Evolutionary conservation across 2,329 filamentous ascomycete genomes (phyloP).

Genomic region (Paecilomyces formosus): DNA sequence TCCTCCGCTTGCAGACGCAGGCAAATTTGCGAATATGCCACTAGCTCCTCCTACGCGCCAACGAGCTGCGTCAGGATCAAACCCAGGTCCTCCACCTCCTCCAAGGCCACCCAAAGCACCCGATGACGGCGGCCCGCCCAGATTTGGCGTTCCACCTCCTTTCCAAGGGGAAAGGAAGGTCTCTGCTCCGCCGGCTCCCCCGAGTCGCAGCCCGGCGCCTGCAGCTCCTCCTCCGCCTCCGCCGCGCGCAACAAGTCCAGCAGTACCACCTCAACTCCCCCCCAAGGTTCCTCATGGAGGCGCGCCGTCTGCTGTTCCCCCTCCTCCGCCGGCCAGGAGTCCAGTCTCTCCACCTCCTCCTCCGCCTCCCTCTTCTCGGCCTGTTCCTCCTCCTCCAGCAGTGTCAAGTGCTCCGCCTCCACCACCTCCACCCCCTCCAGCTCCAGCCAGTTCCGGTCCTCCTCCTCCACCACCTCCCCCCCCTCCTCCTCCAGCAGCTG

Average conservation of each 20-base stretch:
- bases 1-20: conserved; percentile 81
- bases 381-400: conserved; percentile 20
- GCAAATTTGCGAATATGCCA: conserved; percentile 63
- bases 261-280: conserved; percentile 43
- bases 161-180: conserved; percentile 61
- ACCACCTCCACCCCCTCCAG: conserved; percentile 23
- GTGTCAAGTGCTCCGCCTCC: conserved; percentile 34
- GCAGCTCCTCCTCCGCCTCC: conserved; percentile 61
- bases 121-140: conserved; percentile 57
- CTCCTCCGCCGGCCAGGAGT: conserved; percentile 48
- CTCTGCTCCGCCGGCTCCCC: conserved; percentile 63
- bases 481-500: conserved; percentile 35
- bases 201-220: conserved; percentile 54
- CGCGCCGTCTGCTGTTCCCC: conserved; percentile 29
- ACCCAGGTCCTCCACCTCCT: conserved; percentile 58
- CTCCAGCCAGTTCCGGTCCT: conserved; percentile 16
- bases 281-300: conserved; percentile 33
- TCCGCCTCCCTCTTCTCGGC: conserved; percentile 24
- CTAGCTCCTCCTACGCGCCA: conserved; percentile 41
- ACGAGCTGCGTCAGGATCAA: conserved; percentile 42
- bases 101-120: conserved; percentile 63
- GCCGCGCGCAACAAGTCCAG: conserved; percentile 39
- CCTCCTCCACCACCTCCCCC: conserved; percentile 24
- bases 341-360: conserved; percentile 38
- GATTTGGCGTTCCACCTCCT: conserved; percentile 71